A percentile compares a stretch with the other conserved stretches of the same genome.
These are phyloP conservation scores for Chlamydomonas sphaeroides DNA, from an alignment of 139 green algal genomes.

Conservation along the genomic window DNA sequence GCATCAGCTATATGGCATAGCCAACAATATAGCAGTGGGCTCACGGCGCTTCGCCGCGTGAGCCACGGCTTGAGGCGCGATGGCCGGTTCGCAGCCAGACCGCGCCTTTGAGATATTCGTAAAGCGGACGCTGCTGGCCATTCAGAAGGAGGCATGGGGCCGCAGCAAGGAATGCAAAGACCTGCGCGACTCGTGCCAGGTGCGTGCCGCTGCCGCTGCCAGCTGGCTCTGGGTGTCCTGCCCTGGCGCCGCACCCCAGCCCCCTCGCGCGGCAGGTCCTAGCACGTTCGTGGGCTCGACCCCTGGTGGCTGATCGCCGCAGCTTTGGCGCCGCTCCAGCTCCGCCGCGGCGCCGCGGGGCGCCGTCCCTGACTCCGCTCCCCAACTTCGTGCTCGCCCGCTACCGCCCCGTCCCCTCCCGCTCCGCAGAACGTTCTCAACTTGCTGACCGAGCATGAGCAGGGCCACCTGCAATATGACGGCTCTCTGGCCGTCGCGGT, in stretches of 20 bases:
- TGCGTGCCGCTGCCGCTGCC: no score
- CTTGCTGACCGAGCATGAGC: slow-evolving; percentile 54
- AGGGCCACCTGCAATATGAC: slow-evolving; percentile 33
- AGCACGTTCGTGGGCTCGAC: no score
- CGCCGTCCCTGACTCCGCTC: no score
- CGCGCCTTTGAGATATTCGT: slow-evolving; percentile 61
- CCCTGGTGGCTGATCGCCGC: no score
- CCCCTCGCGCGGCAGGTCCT: no score
- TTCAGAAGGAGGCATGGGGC: slow-evolving; percentile 78
- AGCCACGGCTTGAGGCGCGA: no score
- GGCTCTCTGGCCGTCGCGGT: slow-evolving; percentile 60
- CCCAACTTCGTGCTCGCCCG: no score
- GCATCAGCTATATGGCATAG: no score
- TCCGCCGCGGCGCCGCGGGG: no score
- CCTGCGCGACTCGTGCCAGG: slow-evolving; percentile 71
- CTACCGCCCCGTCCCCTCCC: background rate
- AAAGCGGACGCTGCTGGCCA: slow-evolving; percentile 67
- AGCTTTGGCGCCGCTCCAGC: no score
- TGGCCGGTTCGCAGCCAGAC: background rate
- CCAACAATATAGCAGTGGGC: no score
- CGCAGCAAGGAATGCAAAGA: slow-evolving; percentile 71
- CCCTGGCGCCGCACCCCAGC: background rate
- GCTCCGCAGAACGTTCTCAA: slow-evolving; percentile 64
- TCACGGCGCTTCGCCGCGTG: no score
- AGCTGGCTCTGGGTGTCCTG: background rate